These are phyloP conservation scores for Calophaca sinica DNA, from an alignment of 306 rosid species.

Conservation along the genomic window DNA sequence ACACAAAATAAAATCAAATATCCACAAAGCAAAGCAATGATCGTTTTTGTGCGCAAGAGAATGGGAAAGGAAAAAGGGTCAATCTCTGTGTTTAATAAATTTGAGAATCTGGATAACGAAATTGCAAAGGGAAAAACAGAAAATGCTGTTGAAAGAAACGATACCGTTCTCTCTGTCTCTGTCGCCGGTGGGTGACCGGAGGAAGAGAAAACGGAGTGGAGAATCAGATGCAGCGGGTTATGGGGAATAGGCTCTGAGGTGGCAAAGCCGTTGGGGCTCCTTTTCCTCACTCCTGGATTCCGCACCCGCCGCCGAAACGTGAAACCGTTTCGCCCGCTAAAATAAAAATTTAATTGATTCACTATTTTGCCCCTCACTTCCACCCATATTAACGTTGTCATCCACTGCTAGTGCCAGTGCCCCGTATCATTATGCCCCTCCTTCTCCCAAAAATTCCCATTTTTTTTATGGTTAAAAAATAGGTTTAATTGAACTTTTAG, in stretches of 20 bases:
- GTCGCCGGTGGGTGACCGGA: slow-evolving; percentile 43
- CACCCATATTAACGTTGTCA: slow-evolving; percentile 10
- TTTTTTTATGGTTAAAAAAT: too few relatives aligned
- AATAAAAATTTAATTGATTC: background rate
- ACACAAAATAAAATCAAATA: background rate
- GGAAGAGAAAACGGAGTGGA: slow-evolving; percentile 47
- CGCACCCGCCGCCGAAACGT: slow-evolving; percentile 44
- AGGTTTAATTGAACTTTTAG: too few relatives aligned
- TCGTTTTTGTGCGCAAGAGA: background rate
- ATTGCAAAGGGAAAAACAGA: background rate
- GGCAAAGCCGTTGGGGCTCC: slow-evolving; percentile 47
- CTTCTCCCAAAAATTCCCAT: too few relatives aligned
- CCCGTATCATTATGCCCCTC: background rate
- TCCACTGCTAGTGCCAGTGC: background rate
- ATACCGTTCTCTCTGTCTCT: slow-evolving; percentile 46
- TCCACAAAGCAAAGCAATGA: slow-evolving; percentile 26
- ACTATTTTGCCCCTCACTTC: slow-evolving; percentile 48
- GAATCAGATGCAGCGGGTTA: background rate
- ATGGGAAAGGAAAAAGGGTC: background rate
- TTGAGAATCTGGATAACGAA: background rate
- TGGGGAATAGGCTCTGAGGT: slow-evolving; percentile 11
- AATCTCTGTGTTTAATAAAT: background rate
- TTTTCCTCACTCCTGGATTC: slow-evolving; percentile 47
- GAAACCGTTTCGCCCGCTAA: slow-evolving; percentile 50
- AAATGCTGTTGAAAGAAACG: background rate